These are phyloP conservation scores for Pythium diclinum DNA, from an alignment of 352 stramenopile genomes.

Conservation along the genomic window DNA sequence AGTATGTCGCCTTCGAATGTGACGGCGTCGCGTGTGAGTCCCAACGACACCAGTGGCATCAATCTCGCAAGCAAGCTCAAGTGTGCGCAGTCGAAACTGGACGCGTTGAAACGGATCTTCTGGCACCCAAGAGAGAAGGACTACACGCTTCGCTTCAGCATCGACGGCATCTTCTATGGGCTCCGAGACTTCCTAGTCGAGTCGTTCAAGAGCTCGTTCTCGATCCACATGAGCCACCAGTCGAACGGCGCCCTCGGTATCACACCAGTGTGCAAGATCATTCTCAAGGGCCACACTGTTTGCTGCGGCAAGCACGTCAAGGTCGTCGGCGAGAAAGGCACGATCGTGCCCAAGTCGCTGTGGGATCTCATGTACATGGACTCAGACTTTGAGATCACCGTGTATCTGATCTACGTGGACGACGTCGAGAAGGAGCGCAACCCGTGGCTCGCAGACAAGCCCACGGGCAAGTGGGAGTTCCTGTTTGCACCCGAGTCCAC, in stretches of 20 bases:
- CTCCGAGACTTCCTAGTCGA: conserved; percentile 71
- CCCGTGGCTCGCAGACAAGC: conserved; percentile 26
- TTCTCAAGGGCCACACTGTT: conserved; percentile 59
- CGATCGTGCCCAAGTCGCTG: conserved; percentile 71
- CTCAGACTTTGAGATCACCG: conserved; percentile 54
- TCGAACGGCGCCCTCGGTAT: conserved; percentile 66
- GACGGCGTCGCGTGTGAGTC: conserved; percentile 21
- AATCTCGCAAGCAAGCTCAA: conserved; percentile 54
- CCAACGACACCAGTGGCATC: conserved; percentile 44
- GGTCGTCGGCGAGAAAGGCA: conserved; percentile 71
- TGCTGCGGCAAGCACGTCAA: conserved; percentile 75
- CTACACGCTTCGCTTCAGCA: conserved; percentile 75
- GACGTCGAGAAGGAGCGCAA: conserved; percentile 37
- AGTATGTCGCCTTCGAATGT: conserved; percentile 1
- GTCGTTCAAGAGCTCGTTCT: conserved; percentile 54
- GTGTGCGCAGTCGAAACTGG: conserved; percentile 68
- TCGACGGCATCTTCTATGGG: conserved; percentile 78
- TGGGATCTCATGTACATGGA: conserved; percentile 79
- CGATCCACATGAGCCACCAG: conserved; percentile 62
- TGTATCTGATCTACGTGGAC: conserved; percentile 67
- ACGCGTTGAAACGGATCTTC: conserved; percentile 59
- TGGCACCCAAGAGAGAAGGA: conserved; percentile 72
- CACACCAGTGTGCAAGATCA: conserved; percentile 58
- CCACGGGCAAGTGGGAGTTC: conserved; percentile 62
- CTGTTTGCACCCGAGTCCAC: conserved; percentile 50